Conservation (phyloP, 2,329 filamentous ascomycete genomes). For the Colletotrichum melonis region DNA sequence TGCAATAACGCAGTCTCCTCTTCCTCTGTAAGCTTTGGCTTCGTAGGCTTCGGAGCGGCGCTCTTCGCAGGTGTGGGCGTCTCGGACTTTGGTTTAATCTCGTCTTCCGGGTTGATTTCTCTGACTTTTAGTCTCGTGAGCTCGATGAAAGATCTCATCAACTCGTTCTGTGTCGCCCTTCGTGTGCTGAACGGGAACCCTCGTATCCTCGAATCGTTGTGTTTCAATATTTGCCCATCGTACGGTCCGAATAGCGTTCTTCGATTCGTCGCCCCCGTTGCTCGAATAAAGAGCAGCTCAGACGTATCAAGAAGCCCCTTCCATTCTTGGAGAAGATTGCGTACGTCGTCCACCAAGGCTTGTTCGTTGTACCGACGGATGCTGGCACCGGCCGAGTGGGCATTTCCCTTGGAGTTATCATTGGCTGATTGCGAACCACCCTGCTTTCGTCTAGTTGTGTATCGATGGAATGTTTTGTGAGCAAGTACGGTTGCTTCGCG, state of each 20-base stretch:
- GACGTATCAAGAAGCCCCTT: constrained; percentile 85
- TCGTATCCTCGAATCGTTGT: constrained; percentile 83
- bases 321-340: constrained; percentile 85
- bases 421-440: constrained; percentile 95
- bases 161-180: constrained; percentile 90
- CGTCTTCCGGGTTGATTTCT: constrained; percentile 76
- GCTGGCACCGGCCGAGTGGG: constrained; percentile 91
- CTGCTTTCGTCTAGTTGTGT: constrained; percentile 95
- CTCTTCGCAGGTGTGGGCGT: constrained; percentile 46
- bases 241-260: constrained; percentile 91
- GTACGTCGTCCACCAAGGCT: constrained; percentile 88
- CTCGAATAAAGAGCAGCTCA: constrained; percentile 88
- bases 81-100: constrained; percentile 56
- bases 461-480: constrained; percentile 97
- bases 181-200: constrained; percentile 95
- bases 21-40: constrained; percentile 80
- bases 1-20: constrained; percentile 86
- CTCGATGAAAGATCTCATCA: constrained; percentile 95
- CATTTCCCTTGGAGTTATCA: constrained; percentile 92
- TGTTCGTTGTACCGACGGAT: constrained; percentile 94
- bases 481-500: constrained; percentile 88
- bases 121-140: constrained; percentile 89
- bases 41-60: constrained; percentile 55
- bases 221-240: constrained; percentile 84
- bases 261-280: constrained; percentile 87